phyloP scores from a whole-genome alignment of 2,329 filamentous ascomycete genomes.

The Ophiostoma perfectum region DNA sequence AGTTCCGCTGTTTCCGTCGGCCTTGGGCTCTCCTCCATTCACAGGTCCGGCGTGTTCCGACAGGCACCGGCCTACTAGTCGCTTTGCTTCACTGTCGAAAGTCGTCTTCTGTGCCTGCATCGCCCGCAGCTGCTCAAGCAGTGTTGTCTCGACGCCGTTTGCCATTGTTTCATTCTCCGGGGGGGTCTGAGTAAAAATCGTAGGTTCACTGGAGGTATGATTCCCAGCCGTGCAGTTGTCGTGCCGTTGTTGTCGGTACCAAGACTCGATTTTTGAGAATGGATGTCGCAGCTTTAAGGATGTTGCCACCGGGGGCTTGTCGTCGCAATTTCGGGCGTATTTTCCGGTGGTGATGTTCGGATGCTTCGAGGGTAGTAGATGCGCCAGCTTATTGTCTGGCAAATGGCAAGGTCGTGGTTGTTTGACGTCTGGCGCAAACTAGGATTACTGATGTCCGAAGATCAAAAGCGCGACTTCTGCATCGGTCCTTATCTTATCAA shows the following conservation, averaged over 20 bases:
- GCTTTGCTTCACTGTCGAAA: slow-evolving; percentile 14
- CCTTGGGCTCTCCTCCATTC: not conserved
- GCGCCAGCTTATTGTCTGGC: not conserved
- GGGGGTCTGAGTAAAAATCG: not conserved
- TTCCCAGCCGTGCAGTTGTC: not conserved
- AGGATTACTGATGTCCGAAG: not conserved
- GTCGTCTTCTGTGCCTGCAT: slow-evolving; percentile 22
- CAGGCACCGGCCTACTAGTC: slow-evolving; percentile 17
- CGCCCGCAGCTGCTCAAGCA: slow-evolving; percentile 22
- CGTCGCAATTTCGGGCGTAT: not conserved
- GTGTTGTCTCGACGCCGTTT: slow-evolving; percentile 16
- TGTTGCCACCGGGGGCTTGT: not conserved
- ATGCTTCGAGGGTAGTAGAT: not conserved
- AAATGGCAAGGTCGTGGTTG: not conserved
- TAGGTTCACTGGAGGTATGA: not conserved
- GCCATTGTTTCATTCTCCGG: slow-evolving; percentile 17
- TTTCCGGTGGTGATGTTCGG: not conserved
- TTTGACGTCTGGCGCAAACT: slow-evolving; percentile 12
- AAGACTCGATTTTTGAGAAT: too few species aligned
- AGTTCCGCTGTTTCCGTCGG: not conserved
- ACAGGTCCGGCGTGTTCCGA: slow-evolving; percentile 15
- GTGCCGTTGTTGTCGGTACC: not conserved
- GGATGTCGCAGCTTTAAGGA: not conserved
- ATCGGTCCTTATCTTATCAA: slow-evolving; percentile 4
- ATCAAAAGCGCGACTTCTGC: slow-evolving; percentile 11